phyloP scores from a whole-genome alignment of 768 basidiomycete genomes.

The Russula sp. region DNA sequence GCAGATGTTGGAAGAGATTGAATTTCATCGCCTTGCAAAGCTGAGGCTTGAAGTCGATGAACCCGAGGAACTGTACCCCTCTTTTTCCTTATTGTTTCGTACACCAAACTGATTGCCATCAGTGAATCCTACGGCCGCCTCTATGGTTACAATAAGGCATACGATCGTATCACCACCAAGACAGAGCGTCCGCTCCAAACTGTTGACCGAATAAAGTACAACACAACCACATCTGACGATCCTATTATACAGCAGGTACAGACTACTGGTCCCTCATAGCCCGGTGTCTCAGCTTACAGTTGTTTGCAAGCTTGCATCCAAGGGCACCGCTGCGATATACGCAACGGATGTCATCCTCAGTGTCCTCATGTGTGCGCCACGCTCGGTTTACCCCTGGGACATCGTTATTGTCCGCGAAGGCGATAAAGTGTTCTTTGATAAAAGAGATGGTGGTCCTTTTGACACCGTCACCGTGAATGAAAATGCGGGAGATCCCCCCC shows the following conservation, averaged over 20 bases:
- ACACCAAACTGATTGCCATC: constrained; percentile 9
- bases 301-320: constrained; percentile 58
- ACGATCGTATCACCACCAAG: constrained; percentile 93
- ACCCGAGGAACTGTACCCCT: constrained; percentile 72
- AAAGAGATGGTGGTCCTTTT: constrained; percentile 94
- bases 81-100: background rate
- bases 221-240: constrained; percentile 96
- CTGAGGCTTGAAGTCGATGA: constrained; percentile 91
- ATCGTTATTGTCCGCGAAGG: constrained; percentile 93
- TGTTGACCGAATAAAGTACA: constrained; percentile 93
- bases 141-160: constrained; percentile 89
- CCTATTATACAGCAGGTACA: constrained; percentile 88
- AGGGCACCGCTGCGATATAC: constrained; percentile 80
- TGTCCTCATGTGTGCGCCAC: constrained; percentile 91
- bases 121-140: constrained; percentile 87
- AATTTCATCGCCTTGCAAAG: constrained; percentile 88
- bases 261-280: constrained; percentile 4
- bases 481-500: constrained; percentile 92
- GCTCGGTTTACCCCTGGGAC: constrained; percentile 98
- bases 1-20: constrained; percentile 95
- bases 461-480: constrained; percentile 98
- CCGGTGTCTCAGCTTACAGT: constrained; percentile 12
- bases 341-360: constrained; percentile 93
- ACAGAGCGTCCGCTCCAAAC: constrained; percentile 86
- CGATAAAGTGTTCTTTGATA: constrained; percentile 92